phyloP scores from a whole-genome alignment of 495 filamentous ascomycete genomes.

The Tuber aestivum region DNA sequence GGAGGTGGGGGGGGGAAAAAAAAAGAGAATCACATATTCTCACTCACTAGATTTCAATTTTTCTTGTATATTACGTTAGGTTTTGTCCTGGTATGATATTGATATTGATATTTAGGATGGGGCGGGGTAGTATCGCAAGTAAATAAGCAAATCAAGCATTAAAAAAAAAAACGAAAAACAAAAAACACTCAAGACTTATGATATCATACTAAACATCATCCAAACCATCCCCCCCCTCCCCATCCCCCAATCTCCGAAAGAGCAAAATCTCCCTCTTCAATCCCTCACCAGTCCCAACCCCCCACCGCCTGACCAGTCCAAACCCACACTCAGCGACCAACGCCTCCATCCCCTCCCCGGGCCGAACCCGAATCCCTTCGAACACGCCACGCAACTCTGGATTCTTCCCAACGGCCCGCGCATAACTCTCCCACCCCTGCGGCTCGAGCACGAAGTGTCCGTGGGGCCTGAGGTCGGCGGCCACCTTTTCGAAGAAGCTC shows the following conservation, averaged over 20 bases:
- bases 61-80: neutral
- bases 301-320: constrained; percentile 10
- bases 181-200: neutral
- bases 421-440: constrained; percentile 45
- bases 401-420: constrained; percentile 43
- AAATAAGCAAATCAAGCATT: neutral
- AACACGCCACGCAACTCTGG: constrained; percentile 22
- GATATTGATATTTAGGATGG: neutral
- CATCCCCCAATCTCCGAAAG: constrained; percentile 4
- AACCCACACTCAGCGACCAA: constrained; percentile 9
- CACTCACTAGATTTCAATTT: neutral
- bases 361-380: constrained; percentile 24
- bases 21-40: neutral
- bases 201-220: neutral
- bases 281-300: neutral
- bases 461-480: constrained; percentile 31
- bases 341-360: constrained; percentile 26
- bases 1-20: neutral
- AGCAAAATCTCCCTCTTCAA: constrained; percentile 11
- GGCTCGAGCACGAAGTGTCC: constrained; percentile 45
- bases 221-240: neutral
- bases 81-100: neutral
- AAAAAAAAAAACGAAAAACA: too few species aligned
- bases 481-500: constrained; percentile 42
- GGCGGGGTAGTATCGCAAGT: neutral